Evolutionary conservation across 768 basidiomycete genomes (phyloP).

Genomic region (Lactifluus piperatus): DNA sequence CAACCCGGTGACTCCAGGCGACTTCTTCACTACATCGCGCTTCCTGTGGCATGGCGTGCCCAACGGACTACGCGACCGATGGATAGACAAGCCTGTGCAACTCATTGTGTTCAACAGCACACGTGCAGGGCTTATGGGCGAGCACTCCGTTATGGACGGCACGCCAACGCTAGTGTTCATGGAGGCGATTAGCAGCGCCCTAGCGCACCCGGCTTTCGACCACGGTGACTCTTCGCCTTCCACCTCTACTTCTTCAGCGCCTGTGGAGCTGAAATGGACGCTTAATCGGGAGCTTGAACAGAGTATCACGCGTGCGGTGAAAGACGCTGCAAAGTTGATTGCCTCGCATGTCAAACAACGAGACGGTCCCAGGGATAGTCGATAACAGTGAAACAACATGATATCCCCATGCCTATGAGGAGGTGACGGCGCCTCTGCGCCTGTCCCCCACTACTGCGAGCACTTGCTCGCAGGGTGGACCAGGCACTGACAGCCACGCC

Average conservation of each 20-base stretch:
- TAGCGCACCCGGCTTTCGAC: conserved; percentile 55
- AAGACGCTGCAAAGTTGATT: conserved; percentile 47
- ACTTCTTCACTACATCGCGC: conserved; percentile 52
- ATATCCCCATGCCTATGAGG: no score
- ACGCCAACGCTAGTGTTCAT: conserved; percentile 71
- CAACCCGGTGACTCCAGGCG: conserved; percentile 50
- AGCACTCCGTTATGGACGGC: conserved; percentile 89
- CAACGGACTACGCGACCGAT: conserved; percentile 57
- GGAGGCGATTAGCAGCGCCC: conserved; percentile 54
- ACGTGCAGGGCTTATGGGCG: conserved; percentile 82
- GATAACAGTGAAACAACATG: no score
- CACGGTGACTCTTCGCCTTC: conserved; percentile 35
- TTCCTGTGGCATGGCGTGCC: conserved; percentile 72
- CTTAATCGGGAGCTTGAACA: conserved; percentile 37
- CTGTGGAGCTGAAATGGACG: conserved; percentile 59
- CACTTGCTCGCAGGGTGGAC: no score
- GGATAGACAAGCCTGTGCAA: conserved; percentile 87
- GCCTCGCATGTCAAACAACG: no score
- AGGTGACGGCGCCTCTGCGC: no score
- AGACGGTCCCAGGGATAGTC: no score
- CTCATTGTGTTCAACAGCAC: conserved; percentile 81
- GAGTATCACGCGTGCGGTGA: conserved; percentile 51
- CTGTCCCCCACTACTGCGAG: no score
- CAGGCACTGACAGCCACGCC: no score
- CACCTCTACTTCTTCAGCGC: conserved; percentile 17